Conservation (phyloP, 257 asterid genomes). For the Knoxia roxburghii region DNA sequence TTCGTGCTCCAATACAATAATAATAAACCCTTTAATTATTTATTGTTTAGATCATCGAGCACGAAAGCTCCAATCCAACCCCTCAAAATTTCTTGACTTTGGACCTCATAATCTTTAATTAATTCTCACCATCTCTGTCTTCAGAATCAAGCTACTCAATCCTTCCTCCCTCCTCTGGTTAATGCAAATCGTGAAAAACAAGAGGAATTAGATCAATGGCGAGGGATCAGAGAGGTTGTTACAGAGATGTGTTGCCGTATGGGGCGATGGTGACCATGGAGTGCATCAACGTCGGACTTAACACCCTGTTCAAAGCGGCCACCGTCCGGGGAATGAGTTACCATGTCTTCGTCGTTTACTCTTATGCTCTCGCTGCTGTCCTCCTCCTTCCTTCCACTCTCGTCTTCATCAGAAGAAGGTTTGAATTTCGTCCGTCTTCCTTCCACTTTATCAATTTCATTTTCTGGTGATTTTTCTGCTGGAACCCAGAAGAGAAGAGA, state of each 20-base stretch:
- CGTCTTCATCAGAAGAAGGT: slow-evolving; percentile 39
- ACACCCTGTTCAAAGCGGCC: slow-evolving; percentile 81
- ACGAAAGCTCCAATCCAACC: too few species aligned
- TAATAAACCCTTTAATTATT: too few species aligned
- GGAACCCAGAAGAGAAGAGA: too few species aligned
- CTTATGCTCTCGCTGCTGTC: slow-evolving; percentile 68
- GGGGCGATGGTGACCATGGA: slow-evolving; percentile 60
- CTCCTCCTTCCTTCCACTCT: slow-evolving; percentile 59
- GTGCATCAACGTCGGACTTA: slow-evolving; percentile 66
- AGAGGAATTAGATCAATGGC: neutral
- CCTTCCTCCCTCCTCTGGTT: too few species aligned
- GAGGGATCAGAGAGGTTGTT: slow-evolving; percentile 23
- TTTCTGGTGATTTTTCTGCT: neutral
- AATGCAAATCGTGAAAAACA: neutral
- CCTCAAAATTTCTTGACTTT: too few species aligned
- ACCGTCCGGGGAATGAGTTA: slow-evolving; percentile 62
- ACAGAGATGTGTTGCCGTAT: slow-evolving; percentile 55
- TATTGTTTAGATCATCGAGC: too few species aligned
- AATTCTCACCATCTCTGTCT: too few species aligned
- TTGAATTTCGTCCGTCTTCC: neutral
- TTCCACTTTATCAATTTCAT: neutral
- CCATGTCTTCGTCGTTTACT: slow-evolving; percentile 68
- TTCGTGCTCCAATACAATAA: too few species aligned
- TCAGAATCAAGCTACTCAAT: too few species aligned
- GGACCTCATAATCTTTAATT: too few species aligned